Percentiles rank a stretch among this genome's conserved stretches.
Evolutionary conservation across 1,284 basidiomycete species (phyloP).

Genomic region (Trametes versicolor): DNA sequence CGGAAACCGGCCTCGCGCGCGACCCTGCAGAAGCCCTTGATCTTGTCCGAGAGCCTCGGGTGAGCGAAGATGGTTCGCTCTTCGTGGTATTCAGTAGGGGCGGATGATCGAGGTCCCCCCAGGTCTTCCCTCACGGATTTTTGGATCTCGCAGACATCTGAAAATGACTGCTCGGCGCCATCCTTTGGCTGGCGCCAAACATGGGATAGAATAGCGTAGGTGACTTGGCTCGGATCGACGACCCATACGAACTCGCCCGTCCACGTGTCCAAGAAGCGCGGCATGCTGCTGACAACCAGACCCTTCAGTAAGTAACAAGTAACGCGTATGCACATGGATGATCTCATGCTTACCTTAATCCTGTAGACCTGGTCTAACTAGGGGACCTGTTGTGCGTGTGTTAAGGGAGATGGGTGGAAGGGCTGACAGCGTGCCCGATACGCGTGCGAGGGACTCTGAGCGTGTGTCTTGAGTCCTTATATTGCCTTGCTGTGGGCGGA

Average conservation of each 20-base stretch:
- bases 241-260: background rate
- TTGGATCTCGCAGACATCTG: background rate
- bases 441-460: too few relatives aligned
- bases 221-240: background rate
- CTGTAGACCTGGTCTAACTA: too few relatives aligned
- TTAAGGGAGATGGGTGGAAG: too few relatives aligned
- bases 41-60: background rate
- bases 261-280: background rate
- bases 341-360: too few relatives aligned
- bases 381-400: too few relatives aligned
- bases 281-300: background rate
- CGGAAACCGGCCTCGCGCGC: slow-evolving; percentile 1
- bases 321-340: too few relatives aligned
- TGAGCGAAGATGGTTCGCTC: background rate
- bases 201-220: background rate
- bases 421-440: too few relatives aligned
- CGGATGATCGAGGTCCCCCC: too few relatives aligned
- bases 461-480: too few relatives aligned
- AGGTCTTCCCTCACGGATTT: background rate
- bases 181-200: background rate
- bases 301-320: too few relatives aligned
- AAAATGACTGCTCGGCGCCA: background rate
- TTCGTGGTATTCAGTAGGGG: background rate
- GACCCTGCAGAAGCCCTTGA: background rate
- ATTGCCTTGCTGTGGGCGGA: too few relatives aligned